Base-by-base conservation (phyloP, 2,329 filamentous ascomycete species). In the Colletotrichum navitas region DNA sequence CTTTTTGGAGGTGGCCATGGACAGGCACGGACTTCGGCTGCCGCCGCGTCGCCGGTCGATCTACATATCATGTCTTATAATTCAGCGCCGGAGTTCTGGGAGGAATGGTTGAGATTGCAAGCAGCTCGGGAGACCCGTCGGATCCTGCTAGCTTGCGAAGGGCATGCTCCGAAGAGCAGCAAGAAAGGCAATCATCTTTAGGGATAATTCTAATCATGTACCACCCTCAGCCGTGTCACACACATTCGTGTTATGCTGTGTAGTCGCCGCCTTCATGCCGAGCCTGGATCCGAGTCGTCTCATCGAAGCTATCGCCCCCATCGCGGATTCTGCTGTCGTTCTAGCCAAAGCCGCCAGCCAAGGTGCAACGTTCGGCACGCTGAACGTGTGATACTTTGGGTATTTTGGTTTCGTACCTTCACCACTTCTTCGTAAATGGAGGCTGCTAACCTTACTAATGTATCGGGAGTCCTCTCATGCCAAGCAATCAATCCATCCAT, bases 61-160 rank as follows among this genome's bases (percentile, higher is more conserved):
- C 6, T 45, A 69, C n/a, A 1, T 24, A 29, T 12, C 45, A 54
- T 60, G n/a, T 43, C 43, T 61, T 26, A 32, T 14, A 16, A 58
- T 26, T 59, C 47, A 72, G 66, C 69, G 69, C 69, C 26, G 66
- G 66, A 60, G 69, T 70, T 68, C 11, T 32, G 29, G 29, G 43
- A n/a, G 34, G 36, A 51, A 45, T 12, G 36, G 51, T 21, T 43
- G 21, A 32, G 63, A 32, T 43, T 16, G 34, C 39, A 39, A 10
- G 26, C 16, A 39, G 45, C 41, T 24, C 36, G 1, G 3, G 45
- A 4, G 45, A 21, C 26, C 56, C 18, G 26, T 34, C 39, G 2
- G 34, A 51, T 43, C 41, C 41, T 52, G 41, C 5, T 10, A 18
- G 32, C 3, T 36, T 49, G 14, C 12, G 16, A 49, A 6, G 16